Evolutionary conservation across 768 basidiomycete genomes (phyloP).

Genomic region (Amanita muscaria): DNA sequence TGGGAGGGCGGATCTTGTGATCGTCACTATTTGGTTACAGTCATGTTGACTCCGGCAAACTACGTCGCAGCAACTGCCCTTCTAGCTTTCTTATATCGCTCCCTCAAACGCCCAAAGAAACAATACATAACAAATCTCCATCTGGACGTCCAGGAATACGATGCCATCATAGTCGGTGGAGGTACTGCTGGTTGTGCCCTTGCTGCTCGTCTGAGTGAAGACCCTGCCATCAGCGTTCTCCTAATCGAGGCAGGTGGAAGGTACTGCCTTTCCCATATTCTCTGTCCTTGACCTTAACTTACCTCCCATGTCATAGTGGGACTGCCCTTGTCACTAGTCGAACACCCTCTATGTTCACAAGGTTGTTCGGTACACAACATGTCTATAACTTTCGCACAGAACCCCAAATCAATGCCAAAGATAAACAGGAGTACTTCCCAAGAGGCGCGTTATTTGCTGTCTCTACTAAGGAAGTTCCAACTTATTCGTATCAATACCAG

Average conservation of each 20-base stretch:
- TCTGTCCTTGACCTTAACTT: neutral
- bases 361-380: conserved; percentile 37
- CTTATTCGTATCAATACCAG: no score
- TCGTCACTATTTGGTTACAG: neutral
- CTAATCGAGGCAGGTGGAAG: conserved; percentile 55
- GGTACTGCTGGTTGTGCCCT: conserved; percentile 58
- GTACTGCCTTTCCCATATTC: conserved; percentile 22
- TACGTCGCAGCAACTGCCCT: neutral
- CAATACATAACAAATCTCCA: neutral
- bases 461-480: neutral
- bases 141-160: neutral
- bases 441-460: conserved; percentile 34
- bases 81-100: neutral
- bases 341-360: conserved; percentile 34
- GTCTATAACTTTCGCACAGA: conserved; percentile 50
- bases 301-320: conserved; percentile 30
- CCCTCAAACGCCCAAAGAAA: neutral
- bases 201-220: conserved; percentile 49
- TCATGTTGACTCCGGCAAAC: neutral
- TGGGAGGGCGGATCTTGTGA: neutral
- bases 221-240: conserved; percentile 43
- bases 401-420: conserved; percentile 41
- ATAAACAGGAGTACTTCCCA: conserved; percentile 50
- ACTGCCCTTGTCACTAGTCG: conserved; percentile 29
- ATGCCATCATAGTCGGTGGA: conserved; percentile 13